Conservation (phyloP, 1,139 yeast genomes). For the Schwanniomyces etchellsii region DNA sequence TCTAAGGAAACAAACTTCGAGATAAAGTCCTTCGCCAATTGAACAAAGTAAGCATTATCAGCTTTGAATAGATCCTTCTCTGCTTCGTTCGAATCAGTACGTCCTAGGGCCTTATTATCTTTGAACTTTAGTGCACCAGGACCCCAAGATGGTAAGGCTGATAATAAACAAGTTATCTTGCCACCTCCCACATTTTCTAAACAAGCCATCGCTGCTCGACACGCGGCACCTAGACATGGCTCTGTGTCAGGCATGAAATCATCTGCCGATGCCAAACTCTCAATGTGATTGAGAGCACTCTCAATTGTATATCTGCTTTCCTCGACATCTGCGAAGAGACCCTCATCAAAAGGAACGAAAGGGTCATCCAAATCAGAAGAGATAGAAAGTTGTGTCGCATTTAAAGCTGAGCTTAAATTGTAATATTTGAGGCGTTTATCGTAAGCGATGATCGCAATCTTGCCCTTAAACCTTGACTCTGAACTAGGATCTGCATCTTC, state of each 20-base stretch:
- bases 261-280: conserved; percentile 33
- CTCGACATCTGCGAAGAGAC: conserved; percentile 75
- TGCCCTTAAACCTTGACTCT: conserved; percentile 22
- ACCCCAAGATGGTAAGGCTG: conserved; percentile 76
- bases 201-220: conserved; percentile 65
- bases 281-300: conserved; percentile 60
- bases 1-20: conserved; percentile 69
- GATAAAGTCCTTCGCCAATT: conserved; percentile 54
- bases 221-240: conserved; percentile 77
- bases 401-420: conserved; percentile 53
- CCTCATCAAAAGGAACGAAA: conserved; percentile 73
- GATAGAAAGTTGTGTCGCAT: conserved; percentile 59
- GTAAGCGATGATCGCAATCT: conserved; percentile 69
- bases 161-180: conserved; percentile 64
- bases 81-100: conserved; percentile 42
- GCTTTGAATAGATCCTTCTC: conserved; percentile 54
- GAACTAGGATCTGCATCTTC: conserved; percentile 9
- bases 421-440: conserved; percentile 73
- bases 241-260: conserved; percentile 50
- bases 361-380: conserved; percentile 75
- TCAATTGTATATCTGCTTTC: conserved; percentile 63
- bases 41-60: conserved; percentile 57
- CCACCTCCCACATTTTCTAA: conserved; percentile 69
- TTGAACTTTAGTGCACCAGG: conserved; percentile 71
- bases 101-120: conserved; percentile 31